Evolutionary conservation across 495 filamentous ascomycete species (phyloP), one percentile per base, ranked within the genome.

Genomic region (Lichina pygmaea): DNA sequence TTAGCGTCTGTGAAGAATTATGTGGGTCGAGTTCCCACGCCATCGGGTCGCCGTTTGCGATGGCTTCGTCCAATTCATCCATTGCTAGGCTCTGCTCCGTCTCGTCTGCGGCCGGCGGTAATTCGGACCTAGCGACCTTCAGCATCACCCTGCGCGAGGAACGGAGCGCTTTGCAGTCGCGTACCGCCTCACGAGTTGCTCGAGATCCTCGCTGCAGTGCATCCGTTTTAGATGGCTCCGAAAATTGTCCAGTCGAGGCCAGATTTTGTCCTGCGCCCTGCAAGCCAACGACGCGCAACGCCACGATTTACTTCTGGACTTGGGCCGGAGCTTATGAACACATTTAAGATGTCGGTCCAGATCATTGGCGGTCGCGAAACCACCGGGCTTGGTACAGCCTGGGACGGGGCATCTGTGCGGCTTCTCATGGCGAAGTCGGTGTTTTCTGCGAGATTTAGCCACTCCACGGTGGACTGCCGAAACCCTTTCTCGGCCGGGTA

Each of bases 211-310:
- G 6, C 68, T 63, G 15, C 57, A 54, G 58, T 97, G 86, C 55
- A 89, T 77, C n/a, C 79, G 72, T 47, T 66, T 68, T 40, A 92
- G 65, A 52, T 97, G 89, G 46, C 79, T 75, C 53, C 74, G 75
- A 59, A 94, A 97, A 51, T 97, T 97, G 57, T 97, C 89, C 44
- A 78, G 58, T 7, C 89, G 72, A 8, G 81, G 85, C 82, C 89
- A 94, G 40, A 67, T 63, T 60, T 94, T 94, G 13, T 67, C 62
- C 45, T 70, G 74, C 16, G 67, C 72, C 31, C 63, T 65, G 52
- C 86, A 92, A 44, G 62, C 55, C 42, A 59, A 65, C 6, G 77
- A 65, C 46, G 63, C 62, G 53, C 85, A 93, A 49, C 69, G 67
- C 49, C 72, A 93, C n/a, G 66, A 68, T 51, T 74, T 71, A 33